A percentile compares a stretch with the other conserved stretches of the same genome.
These are phyloP conservation scores for Penicillium sp. DNA, from an alignment of 2,329 filamentous ascomycete species.

Conservation along the genomic window DNA sequence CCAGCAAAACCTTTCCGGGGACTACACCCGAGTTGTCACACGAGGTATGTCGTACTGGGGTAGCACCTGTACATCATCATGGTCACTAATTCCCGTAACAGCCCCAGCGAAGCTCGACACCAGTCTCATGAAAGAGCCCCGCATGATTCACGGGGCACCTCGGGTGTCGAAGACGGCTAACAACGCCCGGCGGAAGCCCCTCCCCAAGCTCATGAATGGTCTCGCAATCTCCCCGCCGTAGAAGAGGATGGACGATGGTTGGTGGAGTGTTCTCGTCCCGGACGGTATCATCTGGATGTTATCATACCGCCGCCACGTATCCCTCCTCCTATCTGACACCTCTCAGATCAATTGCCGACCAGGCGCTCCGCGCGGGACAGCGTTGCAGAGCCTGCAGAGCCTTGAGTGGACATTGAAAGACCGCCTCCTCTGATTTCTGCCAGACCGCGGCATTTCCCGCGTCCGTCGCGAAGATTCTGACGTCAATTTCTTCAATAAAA, in stretches of 20 bases:
- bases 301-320: conserved; percentile 19
- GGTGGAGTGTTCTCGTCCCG: conserved; percentile 25
- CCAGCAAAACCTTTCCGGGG: conserved; percentile 49
- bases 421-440: neutral
- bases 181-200: conserved; percentile 48
- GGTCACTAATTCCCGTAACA: conserved; percentile 57
- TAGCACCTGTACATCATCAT: neutral
- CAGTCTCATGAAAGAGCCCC: conserved; percentile 87
- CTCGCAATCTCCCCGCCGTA: conserved; percentile 43
- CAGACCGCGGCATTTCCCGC: conserved; percentile 9
- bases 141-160: conserved; percentile 87
- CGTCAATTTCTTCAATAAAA: conserved; percentile 8
- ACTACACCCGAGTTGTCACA: conserved; percentile 57
- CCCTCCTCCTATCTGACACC: conserved; percentile 11
- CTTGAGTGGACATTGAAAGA: conserved; percentile 18
- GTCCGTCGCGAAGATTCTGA: conserved; percentile 4
- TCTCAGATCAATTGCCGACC: conserved; percentile 11
- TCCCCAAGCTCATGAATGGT: conserved; percentile 50
- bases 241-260: conserved; percentile 20
- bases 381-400: neutral
- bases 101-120: conserved; percentile 85
- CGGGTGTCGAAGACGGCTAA: conserved; percentile 55
- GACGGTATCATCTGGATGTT: conserved; percentile 17
- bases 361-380: conserved; percentile 6
- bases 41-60: conserved; percentile 47